Percentiles rank a stretch among this genome's conserved stretches.
phyloP scores from a whole-genome alignment of 2,329 filamentous ascomycete species.

The Paecilomyces fulvus region DNA sequence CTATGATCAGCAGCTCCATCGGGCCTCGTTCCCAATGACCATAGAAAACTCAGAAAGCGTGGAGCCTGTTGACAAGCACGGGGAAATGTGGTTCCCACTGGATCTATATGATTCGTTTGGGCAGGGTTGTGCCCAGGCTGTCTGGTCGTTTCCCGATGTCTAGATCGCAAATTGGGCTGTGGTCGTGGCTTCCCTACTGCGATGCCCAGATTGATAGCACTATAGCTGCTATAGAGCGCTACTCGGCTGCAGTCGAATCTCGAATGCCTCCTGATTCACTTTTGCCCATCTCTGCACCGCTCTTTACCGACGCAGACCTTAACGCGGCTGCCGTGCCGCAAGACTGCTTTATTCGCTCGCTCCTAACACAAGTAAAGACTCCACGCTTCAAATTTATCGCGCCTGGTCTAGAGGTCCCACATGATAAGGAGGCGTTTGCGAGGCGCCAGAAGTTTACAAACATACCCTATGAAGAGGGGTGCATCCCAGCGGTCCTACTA shows the following conservation, averaged over 20 bases:
- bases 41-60: conserved; percentile 6
- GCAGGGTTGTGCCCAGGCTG: too few species aligned
- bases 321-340: conserved; percentile 2
- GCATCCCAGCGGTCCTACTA: too few species aligned
- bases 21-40: neutral
- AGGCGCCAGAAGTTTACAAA: too few species aligned
- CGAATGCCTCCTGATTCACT: neutral
- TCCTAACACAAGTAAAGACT: conserved; percentile 1
- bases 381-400: conserved; percentile 3
- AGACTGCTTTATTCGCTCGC: conserved; percentile 3
- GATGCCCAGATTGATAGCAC: conserved; percentile 7
- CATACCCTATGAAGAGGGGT: too few species aligned
- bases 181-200: conserved; percentile 9
- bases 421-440: too few species aligned
- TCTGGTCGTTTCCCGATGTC: too few species aligned
- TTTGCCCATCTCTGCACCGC: neutral
- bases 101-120: conserved; percentile 11
- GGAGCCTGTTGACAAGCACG: conserved; percentile 8
- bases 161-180: conserved; percentile 1
- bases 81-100: conserved; percentile 11
- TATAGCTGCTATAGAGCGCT: conserved; percentile 8
- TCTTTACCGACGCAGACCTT: conserved; percentile 2
- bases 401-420: conserved; percentile 3
- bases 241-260: conserved; percentile 1
- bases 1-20: conserved; percentile 5